phyloP scores from a whole-genome alignment of 2,329 filamentous ascomycete species.

The Alternaria sp. region DNA sequence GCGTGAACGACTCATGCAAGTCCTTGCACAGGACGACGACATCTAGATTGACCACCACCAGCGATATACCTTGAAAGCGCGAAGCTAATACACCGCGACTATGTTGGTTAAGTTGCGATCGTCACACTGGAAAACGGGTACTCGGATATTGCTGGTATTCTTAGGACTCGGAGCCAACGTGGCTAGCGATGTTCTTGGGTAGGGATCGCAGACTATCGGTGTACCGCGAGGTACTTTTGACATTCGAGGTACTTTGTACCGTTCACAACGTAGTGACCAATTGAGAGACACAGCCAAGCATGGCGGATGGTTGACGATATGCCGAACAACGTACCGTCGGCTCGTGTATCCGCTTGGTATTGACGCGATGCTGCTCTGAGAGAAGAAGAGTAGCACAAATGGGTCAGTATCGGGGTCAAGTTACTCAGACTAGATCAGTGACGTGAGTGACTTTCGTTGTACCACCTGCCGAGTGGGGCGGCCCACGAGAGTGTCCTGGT shows the following conservation, averaged over 20 bases:
- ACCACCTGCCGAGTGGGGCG: conserved; percentile 12
- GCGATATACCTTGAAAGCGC: not conserved
- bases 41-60: not conserved
- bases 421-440: conserved; percentile 5
- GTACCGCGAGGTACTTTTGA: not conserved
- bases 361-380: conserved; percentile 2
- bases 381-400: not conserved
- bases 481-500: conserved; percentile 1
- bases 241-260: not conserved
- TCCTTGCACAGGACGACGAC: not conserved
- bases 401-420: conserved; percentile 5
- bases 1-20: not conserved
- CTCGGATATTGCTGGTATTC: not conserved
- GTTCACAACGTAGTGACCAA: not conserved
- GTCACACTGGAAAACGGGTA: not conserved
- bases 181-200: not conserved
- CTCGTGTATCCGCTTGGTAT: conserved; percentile 9
- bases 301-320: not conserved
- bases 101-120: not conserved
- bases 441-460: conserved; percentile 14
- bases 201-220: not conserved
- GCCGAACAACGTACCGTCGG: conserved; percentile 6
- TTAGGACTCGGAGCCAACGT: not conserved
- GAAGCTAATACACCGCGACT: not conserved
- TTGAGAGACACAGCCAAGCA: not conserved